Base-by-base conservation (phyloP, 306 rosid species). In the Vicia villosa region DNA sequence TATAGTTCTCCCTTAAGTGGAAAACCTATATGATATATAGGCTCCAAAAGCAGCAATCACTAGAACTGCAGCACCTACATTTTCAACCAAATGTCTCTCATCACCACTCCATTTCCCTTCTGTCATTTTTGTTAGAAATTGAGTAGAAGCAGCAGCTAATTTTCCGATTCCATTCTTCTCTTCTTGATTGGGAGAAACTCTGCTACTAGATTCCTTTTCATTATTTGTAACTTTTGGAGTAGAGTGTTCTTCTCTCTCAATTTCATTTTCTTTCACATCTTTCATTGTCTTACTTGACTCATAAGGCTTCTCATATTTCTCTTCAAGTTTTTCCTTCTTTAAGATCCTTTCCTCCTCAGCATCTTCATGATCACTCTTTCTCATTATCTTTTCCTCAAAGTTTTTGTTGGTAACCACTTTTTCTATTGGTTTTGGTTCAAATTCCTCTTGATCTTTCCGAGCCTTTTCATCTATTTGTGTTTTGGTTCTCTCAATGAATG, bases 31-130 rank as follows among this genome's bases (percentile, higher is more conserved):
- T 10, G 81, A 69, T 16, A 72, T 77, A 71, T 71, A 84, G 13
- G 76, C 80, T 74, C 96, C 90, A 34, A 83, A 15, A 12, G 84
- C 88, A 22, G 79, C 77, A 73, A 89, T 69, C 4, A 85, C 87
- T 5, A 86, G 73, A 77, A 71, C 20, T 30, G 88, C 88, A 58
- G 77, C 90, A 72, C 86, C 86, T 32, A 86, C 49, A 63, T 84
- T 86, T 60, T 66, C 40, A 19, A 74, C 21, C 24, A 70, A 37
- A 26, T 69, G 68, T 69, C 69, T 84, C 49, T 86, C 90, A 7
- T 79, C 86, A 4, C 78, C 55, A 22, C 72, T 79, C 73, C 50
- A 55, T 69, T 49, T 64, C 75, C 32, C 32, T 28, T 28, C 6
- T 28, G 32, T 6, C 32, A 28, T 28, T 28, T 6, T 28, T 28